These are phyloP conservation scores for Cylindricascospora bacillispora DNA, from an alignment of 1,139 yeast species.

Conservation along the genomic window DNA sequence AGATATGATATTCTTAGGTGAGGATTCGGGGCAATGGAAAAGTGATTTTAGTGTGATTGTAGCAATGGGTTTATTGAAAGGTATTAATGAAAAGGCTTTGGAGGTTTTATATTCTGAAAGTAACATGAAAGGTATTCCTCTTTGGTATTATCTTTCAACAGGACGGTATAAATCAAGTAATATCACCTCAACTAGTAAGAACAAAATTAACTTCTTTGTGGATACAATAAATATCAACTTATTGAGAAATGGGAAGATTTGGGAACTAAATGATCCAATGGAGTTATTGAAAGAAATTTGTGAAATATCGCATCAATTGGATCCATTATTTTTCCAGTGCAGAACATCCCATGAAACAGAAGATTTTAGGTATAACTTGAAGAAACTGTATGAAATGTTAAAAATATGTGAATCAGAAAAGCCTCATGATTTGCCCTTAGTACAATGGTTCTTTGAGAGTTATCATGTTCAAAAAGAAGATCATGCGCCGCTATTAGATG, in stretches of 20 bases:
- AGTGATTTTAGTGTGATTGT: constrained; percentile 20
- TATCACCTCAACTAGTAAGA: not conserved
- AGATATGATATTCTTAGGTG: constrained; percentile 4
- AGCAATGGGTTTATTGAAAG: constrained; percentile 17
- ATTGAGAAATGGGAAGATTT: constrained; percentile 5
- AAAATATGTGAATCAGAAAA: constrained; percentile 16
- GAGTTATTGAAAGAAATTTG: constrained; percentile 8
- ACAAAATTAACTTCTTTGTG: not conserved
- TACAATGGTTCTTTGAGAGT: constrained; percentile 33
- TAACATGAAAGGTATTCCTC: constrained; percentile 6
- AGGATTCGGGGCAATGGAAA: constrained; percentile 4
- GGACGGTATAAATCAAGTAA: constrained; percentile 3
- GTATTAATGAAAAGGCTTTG: constrained; percentile 15
- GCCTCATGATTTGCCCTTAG: constrained; percentile 15
- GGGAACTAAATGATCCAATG: constrained; percentile 7
- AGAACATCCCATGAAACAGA: constrained; percentile 5
- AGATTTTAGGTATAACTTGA: constrained; percentile 14
- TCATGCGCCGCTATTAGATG: too few relatives aligned
- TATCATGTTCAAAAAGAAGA: too few relatives aligned
- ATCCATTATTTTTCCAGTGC: constrained; percentile 6
- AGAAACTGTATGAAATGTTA: constrained; percentile 23
- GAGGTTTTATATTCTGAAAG: constrained; percentile 13
- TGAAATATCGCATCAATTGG: constrained; percentile 8
- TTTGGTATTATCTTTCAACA: constrained; percentile 18
- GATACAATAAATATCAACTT: constrained; percentile 1